These are phyloP conservation scores for Spongiforma sp. DNA, from an alignment of 1,284 basidiomycete species.

Conservation along the genomic window DNA sequence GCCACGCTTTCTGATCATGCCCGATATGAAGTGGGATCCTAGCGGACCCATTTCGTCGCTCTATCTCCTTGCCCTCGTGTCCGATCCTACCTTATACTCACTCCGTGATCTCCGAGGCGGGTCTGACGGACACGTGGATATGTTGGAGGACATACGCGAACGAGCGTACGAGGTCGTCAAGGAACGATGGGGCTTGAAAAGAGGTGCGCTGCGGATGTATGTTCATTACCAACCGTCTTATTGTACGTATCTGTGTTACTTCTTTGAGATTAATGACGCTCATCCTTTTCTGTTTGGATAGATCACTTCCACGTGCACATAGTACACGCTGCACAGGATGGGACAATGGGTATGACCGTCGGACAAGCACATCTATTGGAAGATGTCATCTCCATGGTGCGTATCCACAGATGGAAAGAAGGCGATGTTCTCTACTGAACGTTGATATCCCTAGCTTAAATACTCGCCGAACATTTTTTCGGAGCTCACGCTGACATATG, in stretches of 20 bases:
- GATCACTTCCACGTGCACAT: constrained; percentile 98
- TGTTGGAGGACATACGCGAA: constrained; percentile 71
- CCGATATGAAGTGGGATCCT: constrained; percentile 96
- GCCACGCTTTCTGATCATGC: constrained; percentile 73
- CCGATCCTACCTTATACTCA: constrained; percentile 60
- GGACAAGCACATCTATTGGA: constrained; percentile 95
- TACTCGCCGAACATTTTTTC: constrained; percentile 57
- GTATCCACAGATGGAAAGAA: constrained; percentile 23
- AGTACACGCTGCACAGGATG: constrained; percentile 72
- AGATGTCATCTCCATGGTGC: constrained; percentile 84
- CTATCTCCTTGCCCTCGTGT: constrained; percentile 78
- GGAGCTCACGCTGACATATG: constrained; percentile 82
- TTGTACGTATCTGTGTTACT: constrained; percentile 61
- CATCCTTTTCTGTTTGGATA: neutral
- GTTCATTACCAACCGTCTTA: constrained; percentile 97
- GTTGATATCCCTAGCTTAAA: constrained; percentile 42
- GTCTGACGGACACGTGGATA: constrained; percentile 62
- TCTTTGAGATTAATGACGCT: neutral
- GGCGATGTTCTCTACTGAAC: neutral
- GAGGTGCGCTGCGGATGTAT: constrained; percentile 76
- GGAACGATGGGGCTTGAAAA: constrained; percentile 65
- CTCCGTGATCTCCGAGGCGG: constrained; percentile 71
- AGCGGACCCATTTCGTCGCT: constrained; percentile 61
- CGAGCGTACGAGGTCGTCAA: constrained; percentile 59
- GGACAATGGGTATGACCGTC: constrained; percentile 74